phyloP scores from a whole-genome alignment of 805 yeast species.

The Ogataea nonfermentans region DNA sequence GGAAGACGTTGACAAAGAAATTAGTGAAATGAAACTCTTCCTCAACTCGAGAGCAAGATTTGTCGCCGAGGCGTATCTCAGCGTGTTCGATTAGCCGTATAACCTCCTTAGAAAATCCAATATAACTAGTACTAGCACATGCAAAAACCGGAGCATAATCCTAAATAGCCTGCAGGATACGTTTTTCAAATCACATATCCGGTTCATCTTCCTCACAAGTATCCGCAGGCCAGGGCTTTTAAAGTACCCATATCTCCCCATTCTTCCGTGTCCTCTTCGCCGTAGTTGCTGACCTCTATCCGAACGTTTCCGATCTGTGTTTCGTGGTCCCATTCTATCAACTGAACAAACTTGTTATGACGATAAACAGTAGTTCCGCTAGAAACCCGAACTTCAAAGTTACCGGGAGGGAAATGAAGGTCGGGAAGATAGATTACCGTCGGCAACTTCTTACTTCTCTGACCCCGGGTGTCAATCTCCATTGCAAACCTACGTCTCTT shows the following conservation, averaged over 20 bases:
- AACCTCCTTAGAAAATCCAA: constrained; percentile 15
- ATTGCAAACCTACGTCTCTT: constrained; percentile 45
- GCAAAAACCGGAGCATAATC: constrained; percentile 16
- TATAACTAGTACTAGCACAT: constrained; percentile 18
- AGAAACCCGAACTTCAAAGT: constrained; percentile 47
- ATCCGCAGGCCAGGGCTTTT: constrained; percentile 38
- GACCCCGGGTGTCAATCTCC: constrained; percentile 37
- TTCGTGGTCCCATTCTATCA: constrained; percentile 71
- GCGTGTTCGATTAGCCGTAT: constrained; percentile 67
- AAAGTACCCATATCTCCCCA: constrained; percentile 20
- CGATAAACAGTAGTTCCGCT: constrained; percentile 50
- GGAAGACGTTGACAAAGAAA: constrained; percentile 99
- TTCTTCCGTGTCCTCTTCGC: constrained; percentile 11
- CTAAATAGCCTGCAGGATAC: constrained; percentile 33
- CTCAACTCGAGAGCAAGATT: constrained; percentile 97
- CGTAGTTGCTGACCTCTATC: constrained; percentile 18
- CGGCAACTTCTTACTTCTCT: constrained; percentile 31
- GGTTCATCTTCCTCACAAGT: constrained; percentile 15
- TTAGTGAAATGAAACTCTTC: constrained; percentile 96
- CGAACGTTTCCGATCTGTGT: constrained; percentile 24
- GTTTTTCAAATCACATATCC: constrained; percentile 16
- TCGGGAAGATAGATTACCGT: constrained; percentile 69
- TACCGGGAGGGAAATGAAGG: constrained; percentile 61
- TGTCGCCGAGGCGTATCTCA: constrained; percentile 92
- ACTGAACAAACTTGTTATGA: constrained; percentile 49